A percentile compares a stretch with the other conserved stretches of the same genome.
phyloP scores from a whole-genome alignment of 1,139 yeast species.

The Yamadazyma sp. region DNA sequence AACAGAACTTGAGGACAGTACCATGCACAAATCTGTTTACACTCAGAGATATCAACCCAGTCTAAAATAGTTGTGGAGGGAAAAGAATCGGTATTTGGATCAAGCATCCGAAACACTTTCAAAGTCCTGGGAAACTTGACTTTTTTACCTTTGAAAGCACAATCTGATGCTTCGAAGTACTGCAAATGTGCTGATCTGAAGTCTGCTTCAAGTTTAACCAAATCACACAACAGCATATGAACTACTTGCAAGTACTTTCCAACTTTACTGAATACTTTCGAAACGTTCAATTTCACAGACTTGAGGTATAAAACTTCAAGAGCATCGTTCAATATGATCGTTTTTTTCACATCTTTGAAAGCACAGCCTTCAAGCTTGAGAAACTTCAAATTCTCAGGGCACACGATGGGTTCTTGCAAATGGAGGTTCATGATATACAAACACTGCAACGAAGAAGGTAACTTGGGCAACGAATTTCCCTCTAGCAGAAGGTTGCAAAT shows the following conservation, averaged over 20 bases:
- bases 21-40: conserved; percentile 3
- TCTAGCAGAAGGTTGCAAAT: too few relatives aligned
- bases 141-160: background rate
- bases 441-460: background rate
- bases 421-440: background rate
- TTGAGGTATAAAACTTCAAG: conserved; percentile 1
- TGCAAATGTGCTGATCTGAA: conserved; percentile 1
- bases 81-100: background rate
- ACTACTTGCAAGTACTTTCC: background rate
- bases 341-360: background rate
- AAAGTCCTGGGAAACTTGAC: conserved; percentile 5
- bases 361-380: background rate
- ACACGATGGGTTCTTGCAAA: background rate
- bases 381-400: background rate
- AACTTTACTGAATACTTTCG: background rate
- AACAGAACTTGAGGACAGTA: too few relatives aligned
- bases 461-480: background rate
- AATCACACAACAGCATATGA: background rate
- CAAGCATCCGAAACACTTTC: background rate
- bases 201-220: conserved; percentile 3
- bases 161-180: background rate
- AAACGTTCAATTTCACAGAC: background rate
- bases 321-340: conserved; percentile 1
- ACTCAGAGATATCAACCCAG: conserved; percentile 6
- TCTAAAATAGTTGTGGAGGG: background rate